Evolutionary conservation across 225 moss, liverwort and hornwort genomes (phyloP).

Genomic region (Pseudoscleropodium purum): DNA sequence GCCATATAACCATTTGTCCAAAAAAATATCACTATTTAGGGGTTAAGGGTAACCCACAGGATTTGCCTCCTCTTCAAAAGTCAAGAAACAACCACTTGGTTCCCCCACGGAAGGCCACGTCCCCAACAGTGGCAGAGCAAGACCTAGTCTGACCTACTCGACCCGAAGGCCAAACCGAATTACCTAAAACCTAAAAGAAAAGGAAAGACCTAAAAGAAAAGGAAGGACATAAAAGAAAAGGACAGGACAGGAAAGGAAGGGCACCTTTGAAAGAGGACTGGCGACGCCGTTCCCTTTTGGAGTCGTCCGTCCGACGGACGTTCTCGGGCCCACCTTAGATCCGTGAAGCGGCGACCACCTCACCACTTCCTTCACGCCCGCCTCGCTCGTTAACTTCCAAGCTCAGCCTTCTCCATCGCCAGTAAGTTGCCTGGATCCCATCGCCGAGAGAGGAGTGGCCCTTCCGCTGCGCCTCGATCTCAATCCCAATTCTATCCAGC

Average conservation of each 20-base stretch:
- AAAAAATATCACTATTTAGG: no score
- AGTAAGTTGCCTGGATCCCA: not conserved
- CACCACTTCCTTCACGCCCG: not conserved
- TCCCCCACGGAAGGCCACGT: not conserved
- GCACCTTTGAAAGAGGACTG: conserved; percentile 2
- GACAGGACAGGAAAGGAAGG: not conserved
- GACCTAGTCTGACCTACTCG: not conserved
- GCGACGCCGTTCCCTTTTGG: not conserved
- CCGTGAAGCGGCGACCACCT: conserved; percentile 23
- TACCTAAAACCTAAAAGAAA: not conserved
- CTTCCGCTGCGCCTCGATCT: not conserved
- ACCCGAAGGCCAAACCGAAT: not conserved
- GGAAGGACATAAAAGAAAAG: no score
- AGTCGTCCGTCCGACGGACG: not conserved
- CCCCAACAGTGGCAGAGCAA: not conserved
- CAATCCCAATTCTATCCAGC: not conserved
- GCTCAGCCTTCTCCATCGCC: not conserved
- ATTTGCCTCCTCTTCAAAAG: not conserved
- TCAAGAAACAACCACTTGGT: not conserved
- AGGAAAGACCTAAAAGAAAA: no score
- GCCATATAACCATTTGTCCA: no score
- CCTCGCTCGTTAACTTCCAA: not conserved
- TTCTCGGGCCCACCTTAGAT: not conserved
- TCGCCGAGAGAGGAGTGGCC: not conserved
- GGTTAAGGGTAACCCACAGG: not conserved